Conservation (phyloP, 2,329 filamentous ascomycete species). For the Beauveria sp. region DNA sequence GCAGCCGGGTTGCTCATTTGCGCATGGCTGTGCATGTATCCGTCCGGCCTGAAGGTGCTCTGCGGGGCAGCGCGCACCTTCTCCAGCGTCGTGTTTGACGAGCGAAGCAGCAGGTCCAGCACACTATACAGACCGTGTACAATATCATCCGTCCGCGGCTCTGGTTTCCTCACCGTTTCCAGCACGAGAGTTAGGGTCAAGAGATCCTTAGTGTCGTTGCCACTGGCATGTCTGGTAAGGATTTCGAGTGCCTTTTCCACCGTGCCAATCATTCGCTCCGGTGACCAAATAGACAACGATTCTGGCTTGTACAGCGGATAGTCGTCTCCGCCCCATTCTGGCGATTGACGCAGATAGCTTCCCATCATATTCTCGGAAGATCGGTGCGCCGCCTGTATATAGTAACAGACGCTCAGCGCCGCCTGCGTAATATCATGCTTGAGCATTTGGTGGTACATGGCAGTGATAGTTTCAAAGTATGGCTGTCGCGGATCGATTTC, state of each 20-base stretch:
- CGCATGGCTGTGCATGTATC: constrained; percentile 21
- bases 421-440: constrained; percentile 49
- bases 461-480: constrained; percentile 39
- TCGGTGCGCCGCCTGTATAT: constrained; percentile 33
- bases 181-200: constrained; percentile 41
- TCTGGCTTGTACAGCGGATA: constrained; percentile 27
- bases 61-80: constrained; percentile 17
- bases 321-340: constrained; percentile 25
- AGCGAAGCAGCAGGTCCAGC: constrained; percentile 37
- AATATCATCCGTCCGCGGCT: constrained; percentile 35
- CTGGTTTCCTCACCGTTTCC: constrained; percentile 34
- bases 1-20: constrained; percentile 21
- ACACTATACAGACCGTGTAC: constrained; percentile 32
- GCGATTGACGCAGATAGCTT: constrained; percentile 25
- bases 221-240: constrained; percentile 37
- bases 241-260: constrained; percentile 41
- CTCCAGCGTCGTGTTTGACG: constrained; percentile 36
- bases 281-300: constrained; percentile 34
- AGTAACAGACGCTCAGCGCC: constrained; percentile 48
- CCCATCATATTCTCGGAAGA: constrained; percentile 21
- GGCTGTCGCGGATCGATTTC: constrained; percentile 41
- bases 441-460: constrained; percentile 45
- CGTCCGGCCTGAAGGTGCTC: constrained; percentile 19
- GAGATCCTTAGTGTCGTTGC: constrained; percentile 44
- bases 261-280: constrained; percentile 30